Conservation (phyloP, 2,329 filamentous ascomycete genomes). For the Exophiala alcalophila region DNA sequence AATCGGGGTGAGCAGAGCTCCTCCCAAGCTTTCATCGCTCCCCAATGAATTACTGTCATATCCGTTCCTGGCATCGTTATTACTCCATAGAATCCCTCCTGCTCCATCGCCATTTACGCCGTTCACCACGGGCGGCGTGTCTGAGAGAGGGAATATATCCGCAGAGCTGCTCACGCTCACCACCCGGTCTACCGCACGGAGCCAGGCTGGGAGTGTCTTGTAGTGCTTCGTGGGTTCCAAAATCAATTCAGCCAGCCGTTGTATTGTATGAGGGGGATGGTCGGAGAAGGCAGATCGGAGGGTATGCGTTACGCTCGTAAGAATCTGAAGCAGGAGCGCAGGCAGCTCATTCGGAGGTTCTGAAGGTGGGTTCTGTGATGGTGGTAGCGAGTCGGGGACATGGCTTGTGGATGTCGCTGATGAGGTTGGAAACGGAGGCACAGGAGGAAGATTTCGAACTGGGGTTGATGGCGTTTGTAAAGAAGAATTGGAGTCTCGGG, state of each 20-base stretch:
- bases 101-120: constrained; percentile 58
- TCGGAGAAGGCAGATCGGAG: constrained; percentile 65
- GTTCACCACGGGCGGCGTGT: constrained; percentile 52
- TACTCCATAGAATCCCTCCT: constrained; percentile 38
- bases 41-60: constrained; percentile 52
- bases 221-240: constrained; percentile 76
- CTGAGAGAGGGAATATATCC: constrained; percentile 76
- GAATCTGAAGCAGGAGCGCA: constrained; percentile 60
- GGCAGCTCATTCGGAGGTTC: constrained; percentile 51
- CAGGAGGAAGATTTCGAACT: constrained; percentile 38
- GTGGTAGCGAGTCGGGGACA: constrained; percentile 43
- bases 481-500: constrained; percentile 33
- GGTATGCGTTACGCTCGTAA: constrained; percentile 58
- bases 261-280: constrained; percentile 85
- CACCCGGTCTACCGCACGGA: constrained; percentile 86
- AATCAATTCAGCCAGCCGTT: constrained; percentile 84
- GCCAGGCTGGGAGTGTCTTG: constrained; percentile 74
- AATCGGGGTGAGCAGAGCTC: constrained; percentile 88
- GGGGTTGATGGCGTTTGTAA: constrained; percentile 38
- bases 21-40: constrained; percentile 84
- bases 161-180: constrained; percentile 82
- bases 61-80: constrained; percentile 27
- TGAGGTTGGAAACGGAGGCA: constrained; percentile 38
- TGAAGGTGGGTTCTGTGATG: constrained; percentile 44
- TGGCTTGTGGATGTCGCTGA: constrained; percentile 38